These are phyloP conservation scores for Fusarium sp. DNA, from an alignment of 2,329 filamentous ascomycete genomes.

Conservation along the genomic window DNA sequence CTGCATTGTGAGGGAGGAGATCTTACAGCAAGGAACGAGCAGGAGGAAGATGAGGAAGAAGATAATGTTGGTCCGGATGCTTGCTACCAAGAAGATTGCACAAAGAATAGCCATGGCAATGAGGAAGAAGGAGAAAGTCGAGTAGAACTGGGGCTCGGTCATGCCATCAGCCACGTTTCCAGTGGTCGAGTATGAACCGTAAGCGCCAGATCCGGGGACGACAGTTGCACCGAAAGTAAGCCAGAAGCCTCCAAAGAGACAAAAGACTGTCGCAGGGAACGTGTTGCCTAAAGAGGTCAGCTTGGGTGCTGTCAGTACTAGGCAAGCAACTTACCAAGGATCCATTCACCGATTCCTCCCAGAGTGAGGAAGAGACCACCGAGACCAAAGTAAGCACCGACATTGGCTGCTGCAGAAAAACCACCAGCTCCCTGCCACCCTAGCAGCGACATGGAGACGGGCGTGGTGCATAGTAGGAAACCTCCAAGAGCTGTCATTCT, in stretches of 20 bases:
- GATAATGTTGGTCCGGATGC: slow-evolving; percentile 73
- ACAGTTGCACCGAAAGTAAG: slow-evolving; percentile 62
- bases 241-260: slow-evolving; percentile 62
- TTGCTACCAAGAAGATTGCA: slow-evolving; percentile 71
- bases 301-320: rapidly evolving
- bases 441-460: slow-evolving; percentile 45
- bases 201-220: slow-evolving; percentile 59
- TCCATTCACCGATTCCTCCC: slow-evolving; percentile 62
- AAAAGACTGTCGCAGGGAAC: slow-evolving; percentile 65
- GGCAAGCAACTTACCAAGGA: slow-evolving; percentile 51
- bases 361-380: slow-evolving; percentile 60
- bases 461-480: slow-evolving; percentile 47
- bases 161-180: slow-evolving; percentile 52
- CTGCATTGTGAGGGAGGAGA: rapidly evolving
- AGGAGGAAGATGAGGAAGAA: slow-evolving; percentile 72
- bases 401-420: slow-evolving; percentile 45
- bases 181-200: slow-evolving; percentile 51
- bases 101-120: slow-evolving; percentile 71
- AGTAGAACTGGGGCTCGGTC: slow-evolving; percentile 57
- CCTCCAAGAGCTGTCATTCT: slow-evolving; percentile 41
- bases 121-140: slow-evolving; percentile 68
- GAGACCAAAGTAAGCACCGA: slow-evolving; percentile 56
- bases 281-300: slow-evolving; percentile 55
- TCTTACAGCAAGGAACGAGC: slow-evolving; percentile 56
- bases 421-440: slow-evolving; percentile 48